Conservation (phyloP, 2,329 filamentous ascomycete species). For the Nigrograna mackinnonii region DNA sequence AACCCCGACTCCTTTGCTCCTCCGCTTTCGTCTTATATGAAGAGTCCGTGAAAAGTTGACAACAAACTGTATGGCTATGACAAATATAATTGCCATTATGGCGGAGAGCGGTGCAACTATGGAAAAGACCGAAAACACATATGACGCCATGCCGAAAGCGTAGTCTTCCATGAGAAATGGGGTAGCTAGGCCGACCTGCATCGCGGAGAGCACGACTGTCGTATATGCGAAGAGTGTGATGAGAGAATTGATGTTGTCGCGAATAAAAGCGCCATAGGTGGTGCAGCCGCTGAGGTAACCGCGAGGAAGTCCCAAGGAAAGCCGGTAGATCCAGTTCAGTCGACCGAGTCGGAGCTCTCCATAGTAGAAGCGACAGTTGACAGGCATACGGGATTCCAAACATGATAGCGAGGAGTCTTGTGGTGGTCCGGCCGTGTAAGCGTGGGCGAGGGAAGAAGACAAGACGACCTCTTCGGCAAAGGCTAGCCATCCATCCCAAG, state of each 20-base stretch:
- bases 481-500: constrained; percentile 19
- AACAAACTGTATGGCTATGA: constrained; percentile 15
- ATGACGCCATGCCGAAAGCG: constrained; percentile 22
- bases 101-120: constrained; percentile 21
- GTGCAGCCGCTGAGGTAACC: constrained; percentile 24
- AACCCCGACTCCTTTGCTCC: constrained; percentile 16
- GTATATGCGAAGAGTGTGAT: constrained; percentile 27
- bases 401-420: constrained; percentile 1
- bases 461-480: constrained; percentile 12
- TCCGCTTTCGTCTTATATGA: constrained; percentile 13
- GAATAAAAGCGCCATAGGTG: constrained; percentile 25
- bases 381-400: constrained; percentile 4
- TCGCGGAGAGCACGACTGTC: constrained; percentile 27
- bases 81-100: constrained; percentile 12
- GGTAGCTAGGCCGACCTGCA: constrained; percentile 27
- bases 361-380: constrained; percentile 28
- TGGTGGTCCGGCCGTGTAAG: not conserved
- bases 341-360: constrained; percentile 27
- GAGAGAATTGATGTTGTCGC: constrained; percentile 24
- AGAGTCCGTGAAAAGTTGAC: constrained; percentile 19
- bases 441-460: not conserved
- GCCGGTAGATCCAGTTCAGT: constrained; percentile 27
- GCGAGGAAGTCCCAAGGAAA: constrained; percentile 13
- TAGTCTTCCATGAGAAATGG: constrained; percentile 14
- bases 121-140: constrained; percentile 23